phyloP scores from a whole-genome alignment of 805 yeast species.

The Starmera caribaea region DNA sequence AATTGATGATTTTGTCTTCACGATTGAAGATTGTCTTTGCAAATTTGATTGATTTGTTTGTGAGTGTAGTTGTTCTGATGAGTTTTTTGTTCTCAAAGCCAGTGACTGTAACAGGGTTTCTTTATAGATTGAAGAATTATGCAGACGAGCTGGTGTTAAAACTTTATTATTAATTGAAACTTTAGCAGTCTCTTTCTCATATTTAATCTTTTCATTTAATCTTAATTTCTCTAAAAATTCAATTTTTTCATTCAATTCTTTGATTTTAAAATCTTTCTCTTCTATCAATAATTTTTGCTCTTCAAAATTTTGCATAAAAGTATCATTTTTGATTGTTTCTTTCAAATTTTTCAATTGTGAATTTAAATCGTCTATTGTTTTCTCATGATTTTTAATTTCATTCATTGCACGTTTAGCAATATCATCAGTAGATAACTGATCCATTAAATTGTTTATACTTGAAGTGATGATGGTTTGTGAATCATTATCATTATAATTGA shows the following conservation, averaged over 20 bases:
- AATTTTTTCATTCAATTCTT: conserved; percentile 44
- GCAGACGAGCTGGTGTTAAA: conserved; percentile 17
- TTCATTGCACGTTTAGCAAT: conserved; percentile 55
- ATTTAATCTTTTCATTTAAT: conserved; percentile 38
- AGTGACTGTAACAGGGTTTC: conserved; percentile 1
- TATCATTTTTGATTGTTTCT: conserved; percentile 5
- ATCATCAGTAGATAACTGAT: conserved; percentile 66
- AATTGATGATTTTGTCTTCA: too few relatives aligned
- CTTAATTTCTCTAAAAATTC: conserved; percentile 51
- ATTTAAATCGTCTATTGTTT: conserved; percentile 31
- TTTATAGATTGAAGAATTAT: conserved; percentile 30
- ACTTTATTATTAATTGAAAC: conserved; percentile 1
- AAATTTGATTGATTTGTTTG: too few relatives aligned
- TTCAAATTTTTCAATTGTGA: conserved; percentile 9
- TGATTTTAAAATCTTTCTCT: conserved; percentile 51
- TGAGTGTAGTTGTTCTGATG: too few relatives aligned
- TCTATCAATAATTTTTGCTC: conserved; percentile 48
- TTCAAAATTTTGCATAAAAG: conserved; percentile 37
- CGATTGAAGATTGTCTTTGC: too few relatives aligned
- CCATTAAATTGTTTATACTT: conserved; percentile 53
- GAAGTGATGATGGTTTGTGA: conserved; percentile 41
- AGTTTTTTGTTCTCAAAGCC: background rate
- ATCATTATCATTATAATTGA: conserved; percentile 37
- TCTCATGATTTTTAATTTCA: conserved; percentile 37
- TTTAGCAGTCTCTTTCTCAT: conserved; percentile 21